phyloP scores from a whole-genome alignment of 176 grass and related monocot species.

The Triticum dicoccoides region DNA sequence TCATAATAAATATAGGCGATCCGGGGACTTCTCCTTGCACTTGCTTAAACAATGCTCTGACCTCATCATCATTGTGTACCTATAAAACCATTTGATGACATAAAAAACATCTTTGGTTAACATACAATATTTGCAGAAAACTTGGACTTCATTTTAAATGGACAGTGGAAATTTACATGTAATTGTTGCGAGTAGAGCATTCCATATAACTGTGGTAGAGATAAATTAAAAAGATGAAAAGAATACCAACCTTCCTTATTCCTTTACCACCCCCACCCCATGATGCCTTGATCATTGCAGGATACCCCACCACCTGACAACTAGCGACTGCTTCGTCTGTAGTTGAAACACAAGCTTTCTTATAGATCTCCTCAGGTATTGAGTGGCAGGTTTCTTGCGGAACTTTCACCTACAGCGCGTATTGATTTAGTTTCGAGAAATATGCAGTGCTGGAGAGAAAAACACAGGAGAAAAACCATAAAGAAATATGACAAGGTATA shows the following conservation, averaged over 20 bases:
- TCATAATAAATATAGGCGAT: conserved; percentile 99
- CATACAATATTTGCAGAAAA: conserved; percentile 5
- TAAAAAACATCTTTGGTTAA: conserved; percentile 21
- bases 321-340: conserved; percentile 95
- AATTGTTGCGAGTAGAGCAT: not conserved
- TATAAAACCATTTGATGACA: conserved; percentile 35
- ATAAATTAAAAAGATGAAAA: conserved; percentile 45
- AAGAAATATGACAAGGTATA: conserved; percentile 47
- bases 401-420: conserved; percentile 63
- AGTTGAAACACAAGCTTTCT: conserved; percentile 83
- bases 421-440: conserved; percentile 16
- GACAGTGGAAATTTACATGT: not conserved
- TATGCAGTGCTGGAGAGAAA: not conserved
- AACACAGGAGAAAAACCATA: conserved; percentile 14
- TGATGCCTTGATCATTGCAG: conserved; percentile 99
- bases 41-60: conserved; percentile 95
- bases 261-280: conserved; percentile 99
- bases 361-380: conserved; percentile 94
- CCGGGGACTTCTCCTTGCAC: conserved; percentile 99
- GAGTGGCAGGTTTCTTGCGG: conserved; percentile 64
- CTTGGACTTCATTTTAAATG: not conserved
- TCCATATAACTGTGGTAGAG: conserved; percentile 16
- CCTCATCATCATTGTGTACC: conserved; percentile 99
- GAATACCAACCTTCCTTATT: conserved; percentile 88
- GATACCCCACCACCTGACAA: conserved; percentile 93